Conservation (phyloP, 2,329 filamentous ascomycete genomes). For the Corniculantispora saksenae region DNA sequence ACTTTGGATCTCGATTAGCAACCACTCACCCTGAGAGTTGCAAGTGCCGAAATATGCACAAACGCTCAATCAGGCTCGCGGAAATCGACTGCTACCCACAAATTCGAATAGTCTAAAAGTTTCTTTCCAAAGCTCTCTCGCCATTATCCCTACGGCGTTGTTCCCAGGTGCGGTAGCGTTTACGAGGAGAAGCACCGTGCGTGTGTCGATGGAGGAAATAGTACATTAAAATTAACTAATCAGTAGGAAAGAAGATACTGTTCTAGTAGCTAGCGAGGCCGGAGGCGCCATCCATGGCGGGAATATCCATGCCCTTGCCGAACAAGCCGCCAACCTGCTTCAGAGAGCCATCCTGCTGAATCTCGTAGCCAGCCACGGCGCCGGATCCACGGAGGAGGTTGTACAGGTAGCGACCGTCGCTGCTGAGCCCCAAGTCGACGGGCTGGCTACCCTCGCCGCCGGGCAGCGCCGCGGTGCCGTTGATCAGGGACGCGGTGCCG, state of each 20-base stretch:
- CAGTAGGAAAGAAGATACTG: background rate
- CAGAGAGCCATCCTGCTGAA: slow-evolving; percentile 24
- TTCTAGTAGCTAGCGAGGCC: slow-evolving; percentile 20
- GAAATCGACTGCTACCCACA: too few relatives aligned
- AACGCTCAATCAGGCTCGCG: too few relatives aligned
- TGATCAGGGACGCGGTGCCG: slow-evolving; percentile 21
- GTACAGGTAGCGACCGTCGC: slow-evolving; percentile 24
- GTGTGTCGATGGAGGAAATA: too few relatives aligned
- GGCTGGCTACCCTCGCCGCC: slow-evolving; percentile 23
- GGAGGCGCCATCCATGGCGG: slow-evolving; percentile 21
- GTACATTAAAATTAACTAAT: background rate
- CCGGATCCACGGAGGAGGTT: slow-evolving; percentile 26
- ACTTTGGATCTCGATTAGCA: slow-evolving; percentile 8
- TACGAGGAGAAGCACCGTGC: too few relatives aligned
- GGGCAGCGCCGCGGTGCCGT: slow-evolving; percentile 23
- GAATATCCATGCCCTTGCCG: slow-evolving; percentile 21
- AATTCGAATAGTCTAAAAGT: too few relatives aligned
- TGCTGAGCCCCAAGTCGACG: slow-evolving; percentile 25
- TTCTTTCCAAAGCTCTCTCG: too few relatives aligned
- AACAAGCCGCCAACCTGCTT: slow-evolving; percentile 23
- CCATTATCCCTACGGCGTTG: too few relatives aligned
- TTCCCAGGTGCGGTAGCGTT: too few relatives aligned
- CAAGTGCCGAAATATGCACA: too few relatives aligned
- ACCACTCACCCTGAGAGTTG: too few relatives aligned
- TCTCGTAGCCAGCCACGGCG: slow-evolving; percentile 24